Evolutionary conservation across 768 basidiomycete genomes (phyloP), one percentile per base, ranked within the genome.

Genomic region (Termitomyces titanicus): DNA sequence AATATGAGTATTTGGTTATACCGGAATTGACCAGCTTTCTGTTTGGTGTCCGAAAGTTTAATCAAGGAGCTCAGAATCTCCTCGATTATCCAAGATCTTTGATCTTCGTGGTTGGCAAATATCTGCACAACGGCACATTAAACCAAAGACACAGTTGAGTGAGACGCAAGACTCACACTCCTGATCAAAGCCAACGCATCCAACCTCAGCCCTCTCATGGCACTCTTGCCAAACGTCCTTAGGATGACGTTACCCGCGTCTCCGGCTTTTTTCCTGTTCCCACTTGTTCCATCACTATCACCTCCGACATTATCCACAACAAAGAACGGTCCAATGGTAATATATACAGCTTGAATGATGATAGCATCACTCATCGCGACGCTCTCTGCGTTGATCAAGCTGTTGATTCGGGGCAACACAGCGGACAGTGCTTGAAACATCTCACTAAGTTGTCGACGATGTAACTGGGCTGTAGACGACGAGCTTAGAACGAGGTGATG

Each of bases 11-110:
- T 4, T 18, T 31, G 27, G 27, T 4, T 72, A 13, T 44, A 94
- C 94, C 86, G 79, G 70, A 94, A 96, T 62, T 92, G 91, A 0
- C 93, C 90, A 47, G 89, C 91, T 61, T 88, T 89, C 70, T 92
- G 92, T 67, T 93, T 97, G 18, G 86, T 84, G 63, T 94, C 91
- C 2, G 92, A 90, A 22, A 95, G 77, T 70, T 93, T 95, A 62
- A 90, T 94, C 51, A 98, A 73, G 0, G 93, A 95, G 9, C 85
- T 82, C 25, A 99, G 66, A 33, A 98, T 95, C 70, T 98, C 97
- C 67, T 98, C 95, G n/a, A 98, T 88, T 59, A 98, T 96, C 94
- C 94, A 97, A 0, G 88, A 85, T 9, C 97, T 76, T 68, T 99
- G 97, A 40, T 88, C 88, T 60, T 91, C 85, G 64, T 98, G 86